A percentile compares a stretch with the other conserved stretches of the same genome.
These are phyloP conservation scores for Monilinia polystroma DNA, from an alignment of 2,329 filamentous ascomycete species.

Conservation along the genomic window DNA sequence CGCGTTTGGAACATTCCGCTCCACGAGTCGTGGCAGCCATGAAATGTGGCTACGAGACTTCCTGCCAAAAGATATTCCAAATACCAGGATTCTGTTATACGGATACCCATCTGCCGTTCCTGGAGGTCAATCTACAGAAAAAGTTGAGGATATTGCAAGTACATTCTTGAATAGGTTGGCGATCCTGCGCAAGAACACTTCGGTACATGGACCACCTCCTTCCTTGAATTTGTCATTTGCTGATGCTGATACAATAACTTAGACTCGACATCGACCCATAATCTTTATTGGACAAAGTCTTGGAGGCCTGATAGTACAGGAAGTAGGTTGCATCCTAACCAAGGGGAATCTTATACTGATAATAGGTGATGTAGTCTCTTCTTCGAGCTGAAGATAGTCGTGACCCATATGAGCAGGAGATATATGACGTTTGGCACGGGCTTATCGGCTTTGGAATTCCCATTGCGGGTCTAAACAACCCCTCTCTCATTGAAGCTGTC, in stretches of 20 bases:
- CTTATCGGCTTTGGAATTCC: conserved; percentile 22
- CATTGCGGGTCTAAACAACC: conserved; percentile 12
- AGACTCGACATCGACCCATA: conserved; percentile 18
- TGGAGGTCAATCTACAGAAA: conserved; percentile 15
- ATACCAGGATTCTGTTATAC: conserved; percentile 8
- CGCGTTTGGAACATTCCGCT: conserved; percentile 22
- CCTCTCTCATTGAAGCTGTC: conserved; percentile 14
- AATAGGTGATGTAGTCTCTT: background rate
- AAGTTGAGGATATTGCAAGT: conserved; percentile 2
- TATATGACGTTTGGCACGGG: conserved; percentile 16
- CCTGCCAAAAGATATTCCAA: conserved; percentile 17
- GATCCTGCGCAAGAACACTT: background rate
- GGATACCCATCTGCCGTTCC: conserved; percentile 15
- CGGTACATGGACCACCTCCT: background rate
- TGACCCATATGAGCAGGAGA: background rate
- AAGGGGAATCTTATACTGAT: background rate
- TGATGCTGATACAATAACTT: background rate
- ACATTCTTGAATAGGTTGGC: conserved; percentile 16
- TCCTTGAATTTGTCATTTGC: too few relatives aligned
- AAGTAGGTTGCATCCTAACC: background rate
- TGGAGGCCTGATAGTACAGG: conserved; percentile 17
- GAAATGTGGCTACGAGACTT: conserved; percentile 24
- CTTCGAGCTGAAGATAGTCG: background rate
- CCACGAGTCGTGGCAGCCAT: conserved; percentile 9
- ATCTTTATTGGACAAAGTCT: conserved; percentile 24